phyloP scores from a whole-genome alignment of 2,329 filamentous ascomycete genomes.

The Trichoderma cornu-damae region DNA sequence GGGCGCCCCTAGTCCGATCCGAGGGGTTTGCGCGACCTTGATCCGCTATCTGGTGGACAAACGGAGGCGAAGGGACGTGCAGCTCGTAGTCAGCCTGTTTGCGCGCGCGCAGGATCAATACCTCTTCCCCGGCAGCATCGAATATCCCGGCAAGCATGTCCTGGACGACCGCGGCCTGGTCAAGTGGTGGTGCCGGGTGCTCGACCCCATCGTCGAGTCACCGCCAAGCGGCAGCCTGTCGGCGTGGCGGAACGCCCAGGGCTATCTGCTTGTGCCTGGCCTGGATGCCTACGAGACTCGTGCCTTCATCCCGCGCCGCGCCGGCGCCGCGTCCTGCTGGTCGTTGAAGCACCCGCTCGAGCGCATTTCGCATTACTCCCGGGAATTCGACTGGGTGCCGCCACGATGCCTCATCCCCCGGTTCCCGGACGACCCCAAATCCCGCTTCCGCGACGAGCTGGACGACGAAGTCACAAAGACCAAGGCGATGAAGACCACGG shows the following conservation, averaged over 20 bases:
- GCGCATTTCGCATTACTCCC: conserved; percentile 56
- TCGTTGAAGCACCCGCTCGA: conserved; percentile 69
- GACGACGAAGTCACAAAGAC: conserved; percentile 71
- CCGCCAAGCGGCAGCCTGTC: conserved; percentile 34
- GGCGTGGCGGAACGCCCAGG: conserved; percentile 52
- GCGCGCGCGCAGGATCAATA: conserved; percentile 91
- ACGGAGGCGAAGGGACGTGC: conserved; percentile 58
- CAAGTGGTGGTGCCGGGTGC: conserved; percentile 89
- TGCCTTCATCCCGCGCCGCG: conserved; percentile 63
- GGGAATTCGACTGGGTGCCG: conserved; percentile 57
- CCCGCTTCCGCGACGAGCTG: conserved; percentile 79
- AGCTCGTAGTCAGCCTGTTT: conserved; percentile 80
- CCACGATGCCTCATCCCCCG: conserved; percentile 81
- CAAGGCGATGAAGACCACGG: conserved; percentile 49
- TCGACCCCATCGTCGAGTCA: conserved; percentile 66
- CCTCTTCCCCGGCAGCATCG: conserved; percentile 84
- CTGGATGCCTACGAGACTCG: conserved; percentile 75
- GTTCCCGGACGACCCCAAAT: conserved; percentile 93
- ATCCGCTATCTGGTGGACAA: conserved; percentile 67
- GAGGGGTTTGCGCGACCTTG: conserved; percentile 68
- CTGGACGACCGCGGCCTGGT: conserved; percentile 85
- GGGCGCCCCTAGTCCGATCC: conserved; percentile 65
- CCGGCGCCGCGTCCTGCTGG: conserved; percentile 49
- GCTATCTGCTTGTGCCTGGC: conserved; percentile 82
- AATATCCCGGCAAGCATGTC: conserved; percentile 82